phyloP scores from a whole-genome alignment of 2,329 filamentous ascomycete species.

The Aureobasidium sp. region DNA sequence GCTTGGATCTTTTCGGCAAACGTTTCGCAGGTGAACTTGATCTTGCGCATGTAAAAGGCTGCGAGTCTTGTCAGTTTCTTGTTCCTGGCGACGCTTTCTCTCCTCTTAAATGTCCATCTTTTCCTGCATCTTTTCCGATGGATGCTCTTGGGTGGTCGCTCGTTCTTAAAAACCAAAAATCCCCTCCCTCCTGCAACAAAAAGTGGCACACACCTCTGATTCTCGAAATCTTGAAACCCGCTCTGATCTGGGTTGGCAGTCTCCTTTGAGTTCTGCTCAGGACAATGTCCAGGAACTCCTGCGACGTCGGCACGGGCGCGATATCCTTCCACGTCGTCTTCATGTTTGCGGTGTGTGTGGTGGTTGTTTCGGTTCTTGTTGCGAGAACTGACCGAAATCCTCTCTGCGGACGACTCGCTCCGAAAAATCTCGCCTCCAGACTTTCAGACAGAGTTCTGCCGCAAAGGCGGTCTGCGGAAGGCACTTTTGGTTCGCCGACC shows the following conservation, averaged over 20 bases:
- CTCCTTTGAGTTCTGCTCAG: constrained; percentile 87
- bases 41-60: constrained; percentile 94
- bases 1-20: constrained; percentile 88
- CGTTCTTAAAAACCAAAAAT: not conserved
- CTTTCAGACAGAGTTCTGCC: constrained; percentile 5
- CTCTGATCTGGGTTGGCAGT: constrained; percentile 88
- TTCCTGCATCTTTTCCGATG: not conserved
- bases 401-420: not conserved
- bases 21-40: constrained; percentile 97
- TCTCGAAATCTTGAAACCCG: constrained; percentile 92
- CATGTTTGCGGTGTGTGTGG: constrained; percentile 35
- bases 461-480: constrained; percentile 8
- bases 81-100: not conserved
- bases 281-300: constrained; percentile 97
- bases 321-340: constrained; percentile 55
- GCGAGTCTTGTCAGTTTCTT: constrained; percentile 18
- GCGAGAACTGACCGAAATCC: constrained; percentile 5
- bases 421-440: constrained; percentile 11
- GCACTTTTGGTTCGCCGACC: not conserved
- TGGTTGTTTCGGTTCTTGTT: not conserved
- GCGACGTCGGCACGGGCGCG: constrained; percentile 61
- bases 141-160: not conserved
- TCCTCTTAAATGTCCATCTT: not conserved
- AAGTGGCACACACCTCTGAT: constrained; percentile 55
- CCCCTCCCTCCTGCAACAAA: not conserved